phyloP scores from a whole-genome alignment of 139 green algal species.

The Chlorella sp. region DNA sequence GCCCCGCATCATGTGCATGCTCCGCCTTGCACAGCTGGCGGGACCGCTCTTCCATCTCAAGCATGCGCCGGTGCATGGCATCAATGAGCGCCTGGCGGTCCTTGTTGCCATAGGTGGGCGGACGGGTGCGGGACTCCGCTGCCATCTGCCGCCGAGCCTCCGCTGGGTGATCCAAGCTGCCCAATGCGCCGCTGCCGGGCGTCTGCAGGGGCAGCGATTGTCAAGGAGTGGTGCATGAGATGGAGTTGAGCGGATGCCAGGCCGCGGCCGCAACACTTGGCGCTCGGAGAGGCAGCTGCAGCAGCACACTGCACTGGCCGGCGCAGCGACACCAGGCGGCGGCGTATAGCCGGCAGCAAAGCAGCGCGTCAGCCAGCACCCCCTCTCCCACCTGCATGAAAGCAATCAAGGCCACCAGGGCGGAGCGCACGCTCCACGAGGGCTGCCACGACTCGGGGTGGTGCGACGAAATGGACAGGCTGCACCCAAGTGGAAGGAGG shows the following conservation, averaged over 20 bases:
- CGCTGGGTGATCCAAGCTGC: slow-evolving; percentile 86
- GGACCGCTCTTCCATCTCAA: slow-evolving; percentile 49
- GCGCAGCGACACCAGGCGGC: no score
- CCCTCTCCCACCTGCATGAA: slow-evolving; percentile 79
- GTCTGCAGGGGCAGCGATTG: slow-evolving; percentile 50
- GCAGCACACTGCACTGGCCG: no score
- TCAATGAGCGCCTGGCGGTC: slow-evolving; percentile 83
- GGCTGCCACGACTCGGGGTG: slow-evolving; percentile 99
- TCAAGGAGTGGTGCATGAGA: no score
- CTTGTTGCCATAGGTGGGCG: slow-evolving; percentile 71
- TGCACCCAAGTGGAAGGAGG: no score
- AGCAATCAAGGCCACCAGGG: slow-evolving; percentile 91
- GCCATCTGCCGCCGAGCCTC: slow-evolving; percentile 84
- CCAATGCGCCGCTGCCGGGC: slow-evolving; percentile 90
- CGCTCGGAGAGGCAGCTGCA: no score
- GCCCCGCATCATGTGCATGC: neutral
- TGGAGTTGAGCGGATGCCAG: no score
- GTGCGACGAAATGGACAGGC: slow-evolving; percentile 93
- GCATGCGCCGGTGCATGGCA: slow-evolving; percentile 81
- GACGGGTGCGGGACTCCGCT: slow-evolving; percentile 54
- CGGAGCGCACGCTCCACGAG: slow-evolving; percentile 95
- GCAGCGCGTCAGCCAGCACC: no score
- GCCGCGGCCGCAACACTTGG: no score
- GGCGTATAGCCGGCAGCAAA: no score
- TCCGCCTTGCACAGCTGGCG: neutral